These are phyloP conservation scores for Fusarium equiseti DNA, from an alignment of 2,329 filamentous ascomycete species.

Conservation along the genomic window DNA sequence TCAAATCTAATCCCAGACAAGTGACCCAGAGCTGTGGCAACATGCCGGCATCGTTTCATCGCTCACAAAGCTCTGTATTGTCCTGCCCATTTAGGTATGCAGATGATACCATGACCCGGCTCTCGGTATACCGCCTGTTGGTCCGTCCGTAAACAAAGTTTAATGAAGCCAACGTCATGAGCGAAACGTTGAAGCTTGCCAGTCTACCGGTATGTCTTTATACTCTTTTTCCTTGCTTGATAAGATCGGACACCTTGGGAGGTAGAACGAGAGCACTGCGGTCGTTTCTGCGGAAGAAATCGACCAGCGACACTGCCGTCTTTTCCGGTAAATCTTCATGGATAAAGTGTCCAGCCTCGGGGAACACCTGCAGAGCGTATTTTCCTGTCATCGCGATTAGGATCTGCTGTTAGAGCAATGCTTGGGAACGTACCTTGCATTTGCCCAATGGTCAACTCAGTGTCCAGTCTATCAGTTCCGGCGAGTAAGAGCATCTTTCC, in stretches of 20 bases:
- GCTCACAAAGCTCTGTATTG: neutral
- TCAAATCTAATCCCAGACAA: neutral
- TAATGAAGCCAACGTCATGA: constrained; percentile 19
- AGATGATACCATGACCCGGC: constrained; percentile 5
- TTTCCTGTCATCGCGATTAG: constrained; percentile 70
- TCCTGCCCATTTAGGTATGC: constrained; percentile 11
- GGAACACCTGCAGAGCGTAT: constrained; percentile 94
- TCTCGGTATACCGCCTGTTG: constrained; percentile 1
- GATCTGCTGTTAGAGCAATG: neutral
- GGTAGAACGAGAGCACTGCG: constrained; percentile 85
- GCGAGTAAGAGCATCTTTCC: constrained; percentile 89
- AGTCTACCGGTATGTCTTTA: constrained; percentile 41
- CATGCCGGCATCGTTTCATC: constrained; percentile 12
- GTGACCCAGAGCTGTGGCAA: neutral
- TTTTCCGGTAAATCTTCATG: constrained; percentile 95
- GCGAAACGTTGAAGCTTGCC: constrained; percentile 4
- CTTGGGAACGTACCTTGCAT: constrained; percentile 81
- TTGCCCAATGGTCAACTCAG: constrained; percentile 92
- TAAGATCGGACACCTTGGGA: constrained; percentile 86
- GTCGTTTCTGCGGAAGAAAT: constrained; percentile 94
- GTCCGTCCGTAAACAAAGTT: constrained; percentile 11
- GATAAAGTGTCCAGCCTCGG: constrained; percentile 95
- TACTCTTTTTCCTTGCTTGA: constrained; percentile 72
- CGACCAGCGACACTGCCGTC: constrained; percentile 84
- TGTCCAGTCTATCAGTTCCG: constrained; percentile 90